These are phyloP conservation scores for Talaromyces sp. DNA, from an alignment of 2,329 filamentous ascomycete species.

Conservation along the genomic window DNA sequence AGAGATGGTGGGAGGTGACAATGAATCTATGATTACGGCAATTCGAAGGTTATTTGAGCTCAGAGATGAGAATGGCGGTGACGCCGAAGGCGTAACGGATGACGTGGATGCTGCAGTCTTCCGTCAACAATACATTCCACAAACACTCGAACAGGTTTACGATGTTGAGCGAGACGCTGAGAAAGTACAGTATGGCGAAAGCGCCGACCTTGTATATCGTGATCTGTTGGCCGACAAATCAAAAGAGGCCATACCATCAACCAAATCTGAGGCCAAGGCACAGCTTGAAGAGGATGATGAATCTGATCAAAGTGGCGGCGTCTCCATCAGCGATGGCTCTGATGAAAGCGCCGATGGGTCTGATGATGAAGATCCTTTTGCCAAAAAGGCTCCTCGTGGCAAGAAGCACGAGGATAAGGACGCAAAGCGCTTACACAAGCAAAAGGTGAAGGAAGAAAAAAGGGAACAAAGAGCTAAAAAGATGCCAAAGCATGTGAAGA, in stretches of 20 bases:
- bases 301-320: slow-evolving; percentile 35
- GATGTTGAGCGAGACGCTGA: slow-evolving; percentile 89
- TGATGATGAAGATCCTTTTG: slow-evolving; percentile 46
- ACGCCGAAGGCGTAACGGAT: slow-evolving; percentile 50
- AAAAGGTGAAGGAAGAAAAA: slow-evolving; percentile 90
- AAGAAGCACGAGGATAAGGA: slow-evolving; percentile 91
- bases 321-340: slow-evolving; percentile 41
- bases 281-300: slow-evolving; percentile 37
- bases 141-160: slow-evolving; percentile 93
- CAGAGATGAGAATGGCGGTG: slow-evolving; percentile 49
- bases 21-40: slow-evolving; percentile 57
- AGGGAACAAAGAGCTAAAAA: slow-evolving; percentile 89
- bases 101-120: slow-evolving; percentile 90
- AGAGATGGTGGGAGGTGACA: slow-evolving; percentile 29
- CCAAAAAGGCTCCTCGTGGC: slow-evolving; percentile 68
- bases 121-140: slow-evolving; percentile 92
- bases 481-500: slow-evolving; percentile 95
- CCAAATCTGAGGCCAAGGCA: slow-evolving; percentile 18
- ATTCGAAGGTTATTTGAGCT: slow-evolving; percentile 66
- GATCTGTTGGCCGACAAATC: slow-evolving; percentile 69
- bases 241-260: slow-evolving; percentile 19
- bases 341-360: slow-evolving; percentile 38
- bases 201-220: slow-evolving; percentile 76
- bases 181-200: slow-evolving; percentile 72
- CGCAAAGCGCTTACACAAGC: slow-evolving; percentile 82